Evolutionary conservation across 805 yeast genomes (phyloP), one percentile per base, ranked within the genome.

Genomic region (Starmerella davenportii): DNA sequence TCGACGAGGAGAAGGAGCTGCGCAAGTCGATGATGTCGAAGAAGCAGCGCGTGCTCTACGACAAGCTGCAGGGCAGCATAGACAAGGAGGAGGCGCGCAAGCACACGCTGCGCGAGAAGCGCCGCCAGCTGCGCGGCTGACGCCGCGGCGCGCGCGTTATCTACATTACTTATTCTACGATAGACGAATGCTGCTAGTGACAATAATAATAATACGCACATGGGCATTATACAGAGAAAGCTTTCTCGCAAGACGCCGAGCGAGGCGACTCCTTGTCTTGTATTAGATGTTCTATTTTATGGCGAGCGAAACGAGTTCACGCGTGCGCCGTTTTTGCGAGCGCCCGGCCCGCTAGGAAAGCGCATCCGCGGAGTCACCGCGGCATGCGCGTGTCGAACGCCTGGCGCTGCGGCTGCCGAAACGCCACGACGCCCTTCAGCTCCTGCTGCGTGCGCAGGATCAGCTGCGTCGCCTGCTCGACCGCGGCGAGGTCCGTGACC

Each of bases 1-100:
- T 63, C 33, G 56, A 56, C 21, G 85, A 78, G 63, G 95, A 84
- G 58, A 80, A 81, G 64, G 90, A 85, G 48, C 72, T 87, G 65
- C 80, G 80, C 66, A 75, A 74, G 76, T 81, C 84, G 55, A 87
- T 90, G 98, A 87, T 90, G 98, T 71, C 87, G 51, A 84, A 84
- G 65, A 90, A 87, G 62, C 93, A 87, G 64, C 79, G 84, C 68
- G 81, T 80, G 60, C 66, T 85, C 48, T 90, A 90, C 68, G 79
- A 79, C 66, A 79, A 79, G 75, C 81, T 87, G 93, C 90, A 82
- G 64, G 76, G 81, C 58, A 87, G 93, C 42, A 72, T 79, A 51
- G 75, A 76, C 43, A 74, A 80, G 70, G 79, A 80, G 64, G 82
- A 79, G 54, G 68, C 68, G 38, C 74, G 87, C 61, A 72, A 72